Base-by-base conservation (phyloP, 805 yeast species). In the baker's yeast (Saccharomyces cerevisiae) region DNA sequence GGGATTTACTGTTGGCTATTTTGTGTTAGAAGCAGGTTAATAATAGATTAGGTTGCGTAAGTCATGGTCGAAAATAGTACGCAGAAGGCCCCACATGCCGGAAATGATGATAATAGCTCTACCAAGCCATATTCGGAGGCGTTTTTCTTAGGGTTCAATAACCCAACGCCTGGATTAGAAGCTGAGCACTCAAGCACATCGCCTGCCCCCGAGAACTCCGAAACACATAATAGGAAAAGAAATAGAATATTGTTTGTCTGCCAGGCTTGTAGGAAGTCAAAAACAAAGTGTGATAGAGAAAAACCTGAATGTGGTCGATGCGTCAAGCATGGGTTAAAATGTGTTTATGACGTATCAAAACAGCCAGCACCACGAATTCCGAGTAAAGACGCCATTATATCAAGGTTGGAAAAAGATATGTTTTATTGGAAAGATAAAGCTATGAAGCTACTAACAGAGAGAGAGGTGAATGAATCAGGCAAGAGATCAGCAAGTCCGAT, bases 221-320 rank as follows among this genome's bases (percentile, higher is more conserved):
- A 53, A 17, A 51, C 43, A 3, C 49, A 52, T 28, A 51, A 51
- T 6, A 55, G 55, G 50, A 66, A 60, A 47, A 60, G 73, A 47
- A 63, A 70, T 46, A 59, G 72, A 50, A 52, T 70, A 6, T 70
- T 73, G 0, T 70, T 61, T 53, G 72, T 69, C 9, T 70, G 73
- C 51, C 65, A 66, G 51, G 61, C 63, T 2, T 70, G 73, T 50
- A 56, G 73, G 48, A 62, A 60, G 49, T 61, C 70, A 1, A 68
- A 69, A 55, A 66, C 71, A 0, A 69, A 64, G 51, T 70, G 73
- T 53, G 72, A 70, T 55, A 63, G 66, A 41, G 62, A 60, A 46
- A 69, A 68, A 53, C 70, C 71, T 13, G 47, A 56, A 21, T 70
- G 73, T 55, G 49, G 61, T 6, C 54, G 72, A 32, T 70, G 73